Conservation (phyloP, 2,329 filamentous ascomycete genomes). For the Colletotrichum chlorophyti region DNA sequence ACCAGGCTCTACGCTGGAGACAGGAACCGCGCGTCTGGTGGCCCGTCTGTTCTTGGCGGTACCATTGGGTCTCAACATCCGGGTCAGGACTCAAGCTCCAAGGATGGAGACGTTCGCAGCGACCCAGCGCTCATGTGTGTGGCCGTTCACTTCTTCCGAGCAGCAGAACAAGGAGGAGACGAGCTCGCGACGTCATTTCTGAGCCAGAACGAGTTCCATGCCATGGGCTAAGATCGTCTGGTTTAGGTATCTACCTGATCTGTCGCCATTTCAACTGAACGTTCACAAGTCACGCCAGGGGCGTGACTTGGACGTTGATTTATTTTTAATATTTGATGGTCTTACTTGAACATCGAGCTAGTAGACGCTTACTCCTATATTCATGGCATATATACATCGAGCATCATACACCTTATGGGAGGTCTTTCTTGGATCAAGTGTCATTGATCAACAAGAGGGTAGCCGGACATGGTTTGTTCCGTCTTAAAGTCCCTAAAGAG, state of each 20-base stretch:
- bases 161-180: constrained; percentile 85
- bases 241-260: background rate
- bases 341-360: no score
- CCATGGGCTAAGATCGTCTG: constrained; percentile 5
- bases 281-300: background rate
- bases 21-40: constrained; percentile 16
- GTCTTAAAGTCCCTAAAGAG: no score
- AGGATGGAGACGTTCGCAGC: constrained; percentile 64
- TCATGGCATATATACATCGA: constrained; percentile 3
- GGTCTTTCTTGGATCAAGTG: no score
- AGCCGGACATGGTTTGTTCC: no score
- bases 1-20: constrained; percentile 31
- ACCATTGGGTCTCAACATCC: constrained; percentile 36
- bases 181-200: constrained; percentile 83
- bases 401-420: no score
- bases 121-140: constrained; percentile 92
- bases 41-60: constrained; percentile 24
- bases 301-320: background rate
- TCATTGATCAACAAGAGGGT: no score
- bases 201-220: constrained; percentile 62
- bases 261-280: background rate
- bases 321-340: no score
- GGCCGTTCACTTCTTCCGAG: constrained; percentile 96
- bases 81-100: constrained; percentile 38
- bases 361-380: no score